Base-by-base conservation (phyloP, 345 rosid genomes). In the Lepidium africanum region DNA sequence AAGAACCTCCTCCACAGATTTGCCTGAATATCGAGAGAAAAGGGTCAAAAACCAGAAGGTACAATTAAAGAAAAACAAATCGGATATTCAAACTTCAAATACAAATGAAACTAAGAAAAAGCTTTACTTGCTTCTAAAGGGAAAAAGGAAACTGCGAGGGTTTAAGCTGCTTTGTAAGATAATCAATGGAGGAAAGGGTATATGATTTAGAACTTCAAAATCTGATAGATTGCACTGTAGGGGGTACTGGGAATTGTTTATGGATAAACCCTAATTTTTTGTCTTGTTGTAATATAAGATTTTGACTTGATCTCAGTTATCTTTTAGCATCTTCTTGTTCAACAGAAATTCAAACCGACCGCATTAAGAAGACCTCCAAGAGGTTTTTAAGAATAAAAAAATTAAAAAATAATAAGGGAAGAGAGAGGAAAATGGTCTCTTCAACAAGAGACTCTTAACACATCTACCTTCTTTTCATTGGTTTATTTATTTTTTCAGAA, bases 221-320 rank as follows among this genome's bases (percentile, higher is more conserved):
- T 70, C 45, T 41, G 63, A 71, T 61, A 7, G 60, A 40, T 70
- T 43, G 10, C 1, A 64, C 33, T 16, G 2, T n/a, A 21, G 27
- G 47, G 45, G 71, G 47, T 65, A 48, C 11, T 46, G 47, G 53
- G 66, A 43, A 49, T 21, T 58, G 67, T 65, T 59, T 15, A 59
- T 70, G 59, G 63, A 66, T 59, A 73, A 59, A 59, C 72, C 68
- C 77, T 73, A 51, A 58, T 73, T 73, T 51, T 73, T 73, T 59
- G 72, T 59, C 40, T 13, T n/a, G 67, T 7, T 59, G 72, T 48
- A 58, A 52, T 42, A 59, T 27, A 73, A 49, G 54, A 21, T 57
- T 51, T 66, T 73, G 50, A 66, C 67, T 59, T 66, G 62, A 73
- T 50, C 60, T 73, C 27, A 32, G 60, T 40, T 15, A 32, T 57